These are phyloP conservation scores for Coemansia sp. DNA, from an alignment of 192 early-diverging fungal genomes.

Conservation along the genomic window DNA sequence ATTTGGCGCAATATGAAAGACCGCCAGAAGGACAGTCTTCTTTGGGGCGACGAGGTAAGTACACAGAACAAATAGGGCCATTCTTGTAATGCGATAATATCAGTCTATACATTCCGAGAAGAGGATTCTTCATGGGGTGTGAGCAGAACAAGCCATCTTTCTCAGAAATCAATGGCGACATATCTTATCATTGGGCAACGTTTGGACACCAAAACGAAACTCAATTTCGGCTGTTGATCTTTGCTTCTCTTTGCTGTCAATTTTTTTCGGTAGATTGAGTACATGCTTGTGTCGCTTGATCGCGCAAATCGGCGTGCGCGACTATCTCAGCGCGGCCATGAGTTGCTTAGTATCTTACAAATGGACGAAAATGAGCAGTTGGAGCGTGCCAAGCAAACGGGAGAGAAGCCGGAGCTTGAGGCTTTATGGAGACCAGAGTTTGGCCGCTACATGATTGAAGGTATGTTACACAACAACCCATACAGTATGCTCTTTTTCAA, in stretches of 20 bases:
- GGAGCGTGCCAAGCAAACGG: slow-evolving; percentile 20
- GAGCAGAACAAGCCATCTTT: too few relatives aligned
- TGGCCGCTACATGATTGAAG: slow-evolving; percentile 96
- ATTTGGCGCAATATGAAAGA: slow-evolving; percentile 83
- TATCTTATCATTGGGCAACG: too few relatives aligned
- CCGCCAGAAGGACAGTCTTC: slow-evolving; percentile 72
- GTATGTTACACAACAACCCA: slow-evolving; percentile 29
- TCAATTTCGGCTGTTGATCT: neutral
- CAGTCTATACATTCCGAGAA: neutral
- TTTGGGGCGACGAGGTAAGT: slow-evolving; percentile 96
- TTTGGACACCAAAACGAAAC: neutral
- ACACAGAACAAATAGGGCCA: too few relatives aligned
- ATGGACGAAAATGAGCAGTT: slow-evolving; percentile 67
- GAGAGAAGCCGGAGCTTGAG: slow-evolving; percentile 56
- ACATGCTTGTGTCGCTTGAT: slow-evolving; percentile 84
- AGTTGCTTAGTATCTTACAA: slow-evolving; percentile 72
- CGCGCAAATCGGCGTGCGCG: slow-evolving; percentile 67
- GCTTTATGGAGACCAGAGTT: slow-evolving; percentile 96
- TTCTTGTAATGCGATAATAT: too few relatives aligned
- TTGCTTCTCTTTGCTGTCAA: neutral
- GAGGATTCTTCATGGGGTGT: neutral
- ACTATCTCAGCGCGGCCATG: slow-evolving; percentile 78
- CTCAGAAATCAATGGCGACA: too few relatives aligned
- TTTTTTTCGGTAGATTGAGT: slow-evolving; percentile 72
- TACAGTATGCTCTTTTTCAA: too few relatives aligned